Evolutionary conservation across 805 yeast genomes (phyloP).

Genomic region (Ogataea allantospora): DNA sequence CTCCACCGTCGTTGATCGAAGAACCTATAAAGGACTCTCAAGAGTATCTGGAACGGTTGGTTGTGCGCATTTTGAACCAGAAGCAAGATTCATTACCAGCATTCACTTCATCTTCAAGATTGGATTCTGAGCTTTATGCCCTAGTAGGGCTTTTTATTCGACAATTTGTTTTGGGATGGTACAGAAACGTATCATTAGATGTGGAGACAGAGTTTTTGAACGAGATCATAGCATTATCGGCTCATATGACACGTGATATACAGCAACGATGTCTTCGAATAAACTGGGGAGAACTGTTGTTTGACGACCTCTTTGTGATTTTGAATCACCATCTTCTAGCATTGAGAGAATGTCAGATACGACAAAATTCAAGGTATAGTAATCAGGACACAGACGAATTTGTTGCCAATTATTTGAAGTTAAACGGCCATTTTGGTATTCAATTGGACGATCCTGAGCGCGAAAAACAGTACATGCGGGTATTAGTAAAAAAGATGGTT

Average conservation of each 20-base stretch:
- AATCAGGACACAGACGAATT: constrained; percentile 8
- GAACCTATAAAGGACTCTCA: constrained; percentile 21
- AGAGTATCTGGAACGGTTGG: constrained; percentile 24
- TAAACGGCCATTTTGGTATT: constrained; percentile 27
- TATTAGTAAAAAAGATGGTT: constrained; percentile 37
- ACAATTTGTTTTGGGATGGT: constrained; percentile 49
- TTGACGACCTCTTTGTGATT: constrained; percentile 46
- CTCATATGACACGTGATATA: constrained; percentile 40
- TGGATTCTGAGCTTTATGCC: constrained; percentile 47
- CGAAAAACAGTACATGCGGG: constrained; percentile 36
- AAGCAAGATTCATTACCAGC: constrained; percentile 35
- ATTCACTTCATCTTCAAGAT: constrained; percentile 37
- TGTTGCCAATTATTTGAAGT: constrained; percentile 13
- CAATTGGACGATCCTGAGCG: constrained; percentile 11
- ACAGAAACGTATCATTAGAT: constrained; percentile 35
- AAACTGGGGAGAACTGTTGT: constrained; percentile 36
- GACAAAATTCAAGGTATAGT: constrained; percentile 19
- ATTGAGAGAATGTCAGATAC: constrained; percentile 7
- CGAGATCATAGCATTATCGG: constrained; percentile 40
- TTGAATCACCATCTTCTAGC: constrained; percentile 31
- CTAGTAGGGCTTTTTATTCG: constrained; percentile 44
- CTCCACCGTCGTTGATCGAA: background rate
- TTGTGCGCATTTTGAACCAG: constrained; percentile 17
- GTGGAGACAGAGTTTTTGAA: constrained; percentile 40
- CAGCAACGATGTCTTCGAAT: constrained; percentile 35